Conservation (phyloP, 805 yeast species). For the Yarrowia osloensis region DNA sequence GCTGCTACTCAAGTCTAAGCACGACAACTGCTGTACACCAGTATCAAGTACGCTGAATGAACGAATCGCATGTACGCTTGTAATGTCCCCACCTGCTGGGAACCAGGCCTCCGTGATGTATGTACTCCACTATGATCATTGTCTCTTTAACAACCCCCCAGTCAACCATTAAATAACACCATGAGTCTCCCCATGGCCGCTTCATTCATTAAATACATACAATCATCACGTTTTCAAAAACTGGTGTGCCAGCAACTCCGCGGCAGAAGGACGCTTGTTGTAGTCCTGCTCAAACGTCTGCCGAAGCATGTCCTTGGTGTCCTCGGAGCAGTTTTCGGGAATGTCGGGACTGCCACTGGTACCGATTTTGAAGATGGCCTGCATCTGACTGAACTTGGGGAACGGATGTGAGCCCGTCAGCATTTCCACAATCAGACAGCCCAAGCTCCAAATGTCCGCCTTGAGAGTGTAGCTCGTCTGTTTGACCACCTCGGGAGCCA, state of each 20-base stretch:
- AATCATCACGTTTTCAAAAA: constrained; percentile 43
- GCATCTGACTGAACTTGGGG: constrained; percentile 94
- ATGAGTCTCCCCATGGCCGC: background rate
- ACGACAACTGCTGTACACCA: no score
- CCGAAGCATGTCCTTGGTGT: constrained; percentile 64
- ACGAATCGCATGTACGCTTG: no score
- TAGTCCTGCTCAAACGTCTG: constrained; percentile 76
- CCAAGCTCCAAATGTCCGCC: constrained; percentile 97
- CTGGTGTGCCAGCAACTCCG: constrained; percentile 64
- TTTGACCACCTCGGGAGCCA: constrained; percentile 99
- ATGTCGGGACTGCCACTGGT: constrained; percentile 73
- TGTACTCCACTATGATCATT: no score
- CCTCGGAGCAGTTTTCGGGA: constrained; percentile 65
- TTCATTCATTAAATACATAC: background rate
- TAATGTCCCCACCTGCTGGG: no score
- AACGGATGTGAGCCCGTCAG: constrained; percentile 95
- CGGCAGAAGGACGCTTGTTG: constrained; percentile 70
- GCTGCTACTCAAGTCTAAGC: no score
- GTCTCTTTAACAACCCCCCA: no score
- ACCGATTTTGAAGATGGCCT: constrained; percentile 93
- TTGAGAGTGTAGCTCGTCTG: constrained; percentile 88
- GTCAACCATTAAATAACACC: background rate
- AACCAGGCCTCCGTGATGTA: no score
- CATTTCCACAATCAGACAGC: constrained; percentile 92
- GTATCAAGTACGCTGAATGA: no score